Evolutionary conservation across 108 stramenopile genomes (phyloP), one percentile per base, ranked within the genome.

Genomic region (Nitzschia sp.): DNA sequence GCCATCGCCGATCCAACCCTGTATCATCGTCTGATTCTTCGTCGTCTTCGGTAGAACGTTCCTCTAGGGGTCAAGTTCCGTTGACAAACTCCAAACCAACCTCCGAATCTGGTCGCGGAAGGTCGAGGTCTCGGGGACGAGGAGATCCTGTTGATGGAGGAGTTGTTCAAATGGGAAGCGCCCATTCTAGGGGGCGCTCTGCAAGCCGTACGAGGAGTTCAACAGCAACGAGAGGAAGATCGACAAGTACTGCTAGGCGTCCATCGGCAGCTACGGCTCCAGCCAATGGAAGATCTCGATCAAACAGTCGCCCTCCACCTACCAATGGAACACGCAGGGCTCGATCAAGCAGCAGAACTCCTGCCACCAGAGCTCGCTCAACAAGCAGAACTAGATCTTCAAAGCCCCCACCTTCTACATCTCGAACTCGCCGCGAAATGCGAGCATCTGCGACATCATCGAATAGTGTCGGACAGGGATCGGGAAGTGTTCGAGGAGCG

Each of bases 11-110:
- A 25, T 34, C 75, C 6, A 64, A 63, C 26, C 68, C 68, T 17
- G 63, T 65, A 20, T 71, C 70, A 14, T 71, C 72, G 26, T 65
- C 66, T 20, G 73, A 75, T 38, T 67, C 66, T 25, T 75, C 73
- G 26, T 12, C 43, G 8, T 69, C 68, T n/a, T 55, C 67, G 11
- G 53, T 14, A 41, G 54, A 44, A 14, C 17, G 42, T 25, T 42
- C 38, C 26, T 37, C 50, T 29, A 37, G 61, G 20, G 17, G 42
- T 20, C 42, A 15, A 22, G 46, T 48, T 17, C 14, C 46, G 1
- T 17, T 17, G 14, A 6, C 46, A 48, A 48, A 2, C 46, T 48
- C 39, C n/a, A 56, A 39, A 17, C 17, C 67, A 10, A 5, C 40
- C 54, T 56, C 15, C 7, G 42, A 53, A 37, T 61, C 59, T 60